These are phyloP conservation scores for Coniochaeta sp. DNA, from an alignment of 2,329 filamentous ascomycete genomes.

Conservation along the genomic window DNA sequence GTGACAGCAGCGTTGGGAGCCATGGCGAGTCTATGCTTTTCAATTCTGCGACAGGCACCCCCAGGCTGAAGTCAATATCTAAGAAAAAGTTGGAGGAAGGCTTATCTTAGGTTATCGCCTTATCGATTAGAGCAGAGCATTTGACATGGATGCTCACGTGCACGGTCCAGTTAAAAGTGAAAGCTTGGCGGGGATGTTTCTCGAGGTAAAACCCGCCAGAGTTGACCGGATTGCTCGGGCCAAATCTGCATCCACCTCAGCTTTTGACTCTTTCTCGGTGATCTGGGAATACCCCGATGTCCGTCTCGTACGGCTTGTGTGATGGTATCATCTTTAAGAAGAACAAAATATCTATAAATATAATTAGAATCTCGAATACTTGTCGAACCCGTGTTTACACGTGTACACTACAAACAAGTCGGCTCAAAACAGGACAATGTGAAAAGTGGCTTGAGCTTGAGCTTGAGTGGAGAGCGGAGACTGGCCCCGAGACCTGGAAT, in stretches of 20 bases:
- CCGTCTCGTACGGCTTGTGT: background rate
- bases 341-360: background rate
- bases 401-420: too few relatives aligned
- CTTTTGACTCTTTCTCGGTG: background rate
- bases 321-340: too few relatives aligned
- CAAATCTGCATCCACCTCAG: background rate
- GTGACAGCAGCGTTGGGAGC: slow-evolving; percentile 1
- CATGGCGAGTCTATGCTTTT: background rate
- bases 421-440: background rate
- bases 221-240: slow-evolving; percentile 1
- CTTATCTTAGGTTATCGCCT: slow-evolving; percentile 8
- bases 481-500: background rate
- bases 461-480: background rate
- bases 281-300: background rate
- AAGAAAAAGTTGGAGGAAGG: background rate
- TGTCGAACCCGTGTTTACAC: background rate
- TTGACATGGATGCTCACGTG: background rate
- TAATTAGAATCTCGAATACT: background rate
- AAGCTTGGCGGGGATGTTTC: background rate
- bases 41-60: background rate
- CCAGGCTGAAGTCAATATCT: background rate
- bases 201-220: background rate
- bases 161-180: background rate
- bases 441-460: background rate
- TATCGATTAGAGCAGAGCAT: slow-evolving; percentile 7